A percentile compares a stretch with the other conserved stretches of the same genome.
Conservation (phyloP, 352 stramenopile species). For the Thalassiosira gravida region DNA sequence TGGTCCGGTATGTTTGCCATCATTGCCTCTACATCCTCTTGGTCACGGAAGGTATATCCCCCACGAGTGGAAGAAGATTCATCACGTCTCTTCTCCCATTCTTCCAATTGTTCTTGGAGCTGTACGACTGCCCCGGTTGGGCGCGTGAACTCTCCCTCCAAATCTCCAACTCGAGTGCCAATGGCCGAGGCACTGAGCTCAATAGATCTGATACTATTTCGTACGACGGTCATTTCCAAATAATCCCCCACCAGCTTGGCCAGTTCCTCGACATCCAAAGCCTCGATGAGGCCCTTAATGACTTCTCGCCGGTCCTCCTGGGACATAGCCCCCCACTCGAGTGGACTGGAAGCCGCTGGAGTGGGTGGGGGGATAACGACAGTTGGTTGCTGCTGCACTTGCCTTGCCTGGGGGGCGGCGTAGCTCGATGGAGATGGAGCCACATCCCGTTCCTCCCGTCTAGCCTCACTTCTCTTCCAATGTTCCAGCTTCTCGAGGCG, state of each 20-base stretch:
- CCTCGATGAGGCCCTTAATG: too few relatives aligned
- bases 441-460: background rate
- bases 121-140: background rate
- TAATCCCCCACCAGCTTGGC: background rate
- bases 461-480: too few relatives aligned
- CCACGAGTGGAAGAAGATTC: background rate
- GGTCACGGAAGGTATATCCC: background rate
- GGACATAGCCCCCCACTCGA: too few relatives aligned
- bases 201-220: background rate
- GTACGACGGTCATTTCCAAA: background rate
- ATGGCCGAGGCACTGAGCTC: background rate
- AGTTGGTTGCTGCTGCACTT: too few relatives aligned
- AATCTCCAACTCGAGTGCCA: too few relatives aligned
- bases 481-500: background rate
- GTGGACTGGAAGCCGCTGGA: too few relatives aligned
- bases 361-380: constrained; percentile 1
- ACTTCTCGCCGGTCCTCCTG: too few relatives aligned
- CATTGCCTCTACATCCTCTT: constrained; percentile 6
- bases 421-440: background rate
- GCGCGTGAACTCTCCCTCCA: background rate
- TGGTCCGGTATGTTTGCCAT: too few relatives aligned
- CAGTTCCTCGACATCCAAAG: constrained; percentile 1
- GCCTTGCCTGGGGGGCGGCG: too few relatives aligned
- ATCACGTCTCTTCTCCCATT: constrained; percentile 4
- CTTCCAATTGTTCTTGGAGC: background rate